phyloP scores from a whole-genome alignment of 2,329 filamentous ascomycete genomes.

The Grosmannia clavigera region DNA sequence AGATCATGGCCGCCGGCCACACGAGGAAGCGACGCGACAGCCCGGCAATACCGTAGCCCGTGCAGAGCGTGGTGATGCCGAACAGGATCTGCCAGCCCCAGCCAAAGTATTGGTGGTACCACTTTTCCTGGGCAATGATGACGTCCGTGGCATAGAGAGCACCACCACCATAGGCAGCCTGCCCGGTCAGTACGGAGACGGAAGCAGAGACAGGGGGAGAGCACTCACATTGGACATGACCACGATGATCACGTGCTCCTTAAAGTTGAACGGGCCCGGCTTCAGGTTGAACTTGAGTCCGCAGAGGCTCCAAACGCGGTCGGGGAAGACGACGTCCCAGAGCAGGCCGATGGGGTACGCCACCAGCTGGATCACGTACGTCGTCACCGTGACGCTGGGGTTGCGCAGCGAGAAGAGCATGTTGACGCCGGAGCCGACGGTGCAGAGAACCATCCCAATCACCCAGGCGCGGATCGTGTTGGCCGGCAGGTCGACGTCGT shows the following conservation, averaged over 20 bases:
- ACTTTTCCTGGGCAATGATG: constrained; percentile 37
- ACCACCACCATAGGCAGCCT: constrained; percentile 46
- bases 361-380: constrained; percentile 49
- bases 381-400: constrained; percentile 45
- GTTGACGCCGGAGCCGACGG: constrained; percentile 44
- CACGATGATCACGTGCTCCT: constrained; percentile 49
- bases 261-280: constrained; percentile 47
- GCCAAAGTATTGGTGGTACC: constrained; percentile 38
- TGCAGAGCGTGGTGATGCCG: constrained; percentile 47
- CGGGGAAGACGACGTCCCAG: constrained; percentile 43
- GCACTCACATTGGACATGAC: constrained; percentile 49
- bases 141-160: constrained; percentile 43
- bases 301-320: constrained; percentile 36
- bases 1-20: constrained; percentile 51
- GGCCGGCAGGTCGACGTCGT: constrained; percentile 50
- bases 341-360: constrained; percentile 45
- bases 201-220: background rate
- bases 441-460: constrained; percentile 45
- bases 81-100: constrained; percentile 49
- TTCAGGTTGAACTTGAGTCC: constrained; percentile 44
- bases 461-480: constrained; percentile 51
- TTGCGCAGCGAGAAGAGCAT: constrained; percentile 47
- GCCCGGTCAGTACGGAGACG: constrained; percentile 7
- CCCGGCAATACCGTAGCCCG: constrained; percentile 52
- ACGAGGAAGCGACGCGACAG: constrained; percentile 46